Evolutionary conservation across 306 rosid genomes (phyloP), one percentile per base, ranked within the genome.

Genomic region (Gastrolobium villosum): DNA sequence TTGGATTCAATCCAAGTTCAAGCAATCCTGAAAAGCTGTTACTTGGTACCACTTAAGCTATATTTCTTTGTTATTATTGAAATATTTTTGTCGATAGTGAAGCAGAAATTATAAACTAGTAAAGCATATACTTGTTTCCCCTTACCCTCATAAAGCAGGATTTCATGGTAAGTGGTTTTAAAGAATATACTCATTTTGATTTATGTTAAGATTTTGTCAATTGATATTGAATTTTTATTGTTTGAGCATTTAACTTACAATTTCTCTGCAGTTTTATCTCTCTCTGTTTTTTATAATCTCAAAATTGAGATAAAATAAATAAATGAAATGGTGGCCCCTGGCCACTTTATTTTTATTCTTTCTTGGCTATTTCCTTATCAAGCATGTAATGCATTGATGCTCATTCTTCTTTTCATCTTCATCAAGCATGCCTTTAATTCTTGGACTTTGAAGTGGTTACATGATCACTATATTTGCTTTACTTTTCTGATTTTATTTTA

Each of bases 301-400:
- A 28, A 62, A 45, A 13, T 63, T 56, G 31, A 70, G 65, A 55
- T 53, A 52, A 26, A 43, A 45, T 61, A 34, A 4, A 67, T 45
- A 34, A 10, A 53, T 34, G 77, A 76, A 82, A 77, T 77, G 77
- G 55, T 78, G 60, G 49, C 74, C 49, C n/a, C n/a, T 28, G 60
- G 49, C 74, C 49, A 28, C n/a, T 28, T 74, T 37, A 65, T 71
- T 72, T 61, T 60, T 28, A 4, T 60, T 49, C 63, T 13, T 65
- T 71, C 62, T 40, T 59, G 60, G 63, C 35, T 53, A 34, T 66
- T 34, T 50, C 35, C 71, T 77, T 68, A 53, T 78, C 37, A 36
- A 74, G 46, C 35, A 36, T 62, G 37, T 32, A 44, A 50, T 30
- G 55, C 46, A 55, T 37, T 36, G 56, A 20, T 48, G 6, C 50